Conservation (phyloP, 169 alveolate genomes). For the Cryptosporidium sp. region DNA sequence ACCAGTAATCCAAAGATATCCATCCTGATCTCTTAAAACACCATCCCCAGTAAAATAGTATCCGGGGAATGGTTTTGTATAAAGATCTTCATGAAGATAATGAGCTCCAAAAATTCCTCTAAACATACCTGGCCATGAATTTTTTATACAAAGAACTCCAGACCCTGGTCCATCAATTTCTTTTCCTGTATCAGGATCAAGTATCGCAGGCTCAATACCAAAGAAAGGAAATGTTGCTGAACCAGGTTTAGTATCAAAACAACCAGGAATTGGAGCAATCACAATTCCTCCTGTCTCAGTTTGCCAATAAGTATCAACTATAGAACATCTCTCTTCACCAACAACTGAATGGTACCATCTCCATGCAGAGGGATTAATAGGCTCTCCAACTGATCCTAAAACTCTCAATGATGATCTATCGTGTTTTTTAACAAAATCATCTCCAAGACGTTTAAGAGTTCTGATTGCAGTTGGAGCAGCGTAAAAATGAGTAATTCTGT, state of each 20-base stretch:
- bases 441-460: constrained; percentile 87
- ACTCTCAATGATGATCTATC: constrained; percentile 83
- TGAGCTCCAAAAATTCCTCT: constrained; percentile 92
- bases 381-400: constrained; percentile 93
- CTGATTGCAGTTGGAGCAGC: constrained; percentile 99
- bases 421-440: constrained; percentile 80
- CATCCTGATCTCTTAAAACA: constrained; percentile 93
- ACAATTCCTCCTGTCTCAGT: constrained; percentile 97
- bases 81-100: constrained; percentile 84
- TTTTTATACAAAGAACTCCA: constrained; percentile 88
- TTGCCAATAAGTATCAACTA: constrained; percentile 97
- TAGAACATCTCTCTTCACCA: constrained; percentile 81
- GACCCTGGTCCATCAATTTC: constrained; percentile 84
- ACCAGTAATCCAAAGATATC: constrained; percentile 95
- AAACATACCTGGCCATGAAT: constrained; percentile 93
- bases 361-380: constrained; percentile 95
- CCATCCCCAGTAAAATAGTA: constrained; percentile 96
- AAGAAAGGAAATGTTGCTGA: constrained; percentile 91
- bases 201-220: constrained; percentile 89
- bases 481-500: constrained; percentile 92
- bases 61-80: constrained; percentile 87
- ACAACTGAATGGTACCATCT: constrained; percentile 90
- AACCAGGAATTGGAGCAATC: constrained; percentile 92
- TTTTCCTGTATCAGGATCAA: constrained; percentile 89
- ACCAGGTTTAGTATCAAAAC: constrained; percentile 92